These are phyloP conservation scores for Phoma herbarum DNA, from an alignment of 2,329 filamentous ascomycete species.

Conservation along the genomic window DNA sequence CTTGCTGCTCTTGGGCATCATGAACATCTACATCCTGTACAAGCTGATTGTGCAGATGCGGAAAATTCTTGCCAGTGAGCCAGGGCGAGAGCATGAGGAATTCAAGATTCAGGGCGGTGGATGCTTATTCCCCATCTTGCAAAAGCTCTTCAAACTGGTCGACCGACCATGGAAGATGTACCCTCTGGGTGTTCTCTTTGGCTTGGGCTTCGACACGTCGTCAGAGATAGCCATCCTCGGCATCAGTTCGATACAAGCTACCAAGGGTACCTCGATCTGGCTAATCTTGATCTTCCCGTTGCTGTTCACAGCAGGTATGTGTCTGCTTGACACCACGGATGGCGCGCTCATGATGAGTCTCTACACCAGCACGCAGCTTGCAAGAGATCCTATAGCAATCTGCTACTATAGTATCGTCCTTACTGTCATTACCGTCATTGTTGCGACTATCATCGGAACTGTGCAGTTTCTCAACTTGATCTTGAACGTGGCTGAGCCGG, in stretches of 20 bases:
- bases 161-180: constrained; percentile 94
- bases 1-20: constrained; percentile 79
- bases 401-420: constrained; percentile 93
- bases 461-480: constrained; percentile 84
- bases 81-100: constrained; percentile 59
- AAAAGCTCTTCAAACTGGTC: constrained; percentile 77
- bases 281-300: constrained; percentile 90
- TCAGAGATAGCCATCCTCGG: constrained; percentile 93
- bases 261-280: constrained; percentile 89
- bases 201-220: constrained; percentile 93
- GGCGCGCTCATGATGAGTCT: constrained; percentile 95
- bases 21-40: constrained; percentile 86
- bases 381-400: constrained; percentile 85
- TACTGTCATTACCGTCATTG: constrained; percentile 81
- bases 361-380: constrained; percentile 82
- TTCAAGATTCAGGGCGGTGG: constrained; percentile 81
- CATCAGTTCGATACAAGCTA: constrained; percentile 86
- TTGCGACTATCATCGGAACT: constrained; percentile 84
- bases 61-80: constrained; percentile 63
- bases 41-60: constrained; percentile 76
- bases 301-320: constrained; percentile 95
- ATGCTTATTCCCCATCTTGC: constrained; percentile 74
- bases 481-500: constrained; percentile 76
- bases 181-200: constrained; percentile 83
- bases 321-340: constrained; percentile 89